Base-by-base conservation (phyloP, 306 rosid genomes). In the Cucumis cinereus region DNA sequence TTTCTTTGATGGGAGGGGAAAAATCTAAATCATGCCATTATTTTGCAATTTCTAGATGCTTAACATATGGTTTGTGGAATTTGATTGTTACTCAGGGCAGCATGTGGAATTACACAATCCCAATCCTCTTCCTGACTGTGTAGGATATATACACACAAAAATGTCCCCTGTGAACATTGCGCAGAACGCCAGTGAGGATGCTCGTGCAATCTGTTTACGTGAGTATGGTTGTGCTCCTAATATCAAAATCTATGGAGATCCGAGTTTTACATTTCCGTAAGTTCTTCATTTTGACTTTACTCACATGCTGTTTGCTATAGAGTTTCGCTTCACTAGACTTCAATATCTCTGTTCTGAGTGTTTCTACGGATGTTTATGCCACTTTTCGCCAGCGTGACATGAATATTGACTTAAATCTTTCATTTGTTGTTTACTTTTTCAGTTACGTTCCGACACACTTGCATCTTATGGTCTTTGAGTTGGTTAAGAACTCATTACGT, bases 71-170 rank as follows among this genome's bases (percentile, higher is more conserved):
- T 41, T 74, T 11, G 26, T 75, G 53, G 15, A 73, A 41, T 28
- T 79, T 81, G 64, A 52, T 36, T 80, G 76, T 53, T 49, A 76
- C 85, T 82, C 85, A 94, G 98, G 99, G 76, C 99, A 94, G 89
- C 99, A 94, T 12, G 97, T 94, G 43, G 99, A 94, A 85, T 83
- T 92, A 88, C 99, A 92, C 84, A 92, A 92, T 83, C 96, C 97
- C 79, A 88, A 92, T 43, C 99, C 97, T 28, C 83, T 87, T 75
- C 97, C 91, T 43, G 80, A 90, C 69, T 81, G 87, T 12, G 90
- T 94, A 26, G 99, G 99, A 68, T 94, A 94, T 77, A 94, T 94
- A 78, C 86, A 94, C 61, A 92, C 97, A 30, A 92, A 83, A 86
- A 94, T 86, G 96, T 94, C 99, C 52, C 99, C 99, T 0, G 28